phyloP scores from a whole-genome alignment of 306 rosid species.

The Echinosophora koreensis region DNA sequence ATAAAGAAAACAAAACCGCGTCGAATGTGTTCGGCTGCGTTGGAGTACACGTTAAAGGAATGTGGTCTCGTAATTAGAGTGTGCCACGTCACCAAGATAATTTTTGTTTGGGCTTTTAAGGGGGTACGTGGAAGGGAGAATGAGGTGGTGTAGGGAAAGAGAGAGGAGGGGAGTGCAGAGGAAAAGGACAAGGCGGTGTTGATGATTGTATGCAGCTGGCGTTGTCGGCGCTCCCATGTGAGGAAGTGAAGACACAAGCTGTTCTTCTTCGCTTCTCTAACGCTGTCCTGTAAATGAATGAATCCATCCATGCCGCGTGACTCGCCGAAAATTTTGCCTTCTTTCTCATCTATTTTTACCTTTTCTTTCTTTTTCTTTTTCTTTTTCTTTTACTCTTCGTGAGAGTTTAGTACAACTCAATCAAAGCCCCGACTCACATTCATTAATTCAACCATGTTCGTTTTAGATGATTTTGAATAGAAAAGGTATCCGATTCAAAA shows the following conservation, averaged over 20 bases:
- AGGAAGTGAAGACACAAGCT: conserved; percentile 11
- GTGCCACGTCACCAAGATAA: no score
- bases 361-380: no score
- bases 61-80: background rate
- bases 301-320: conserved; percentile 40
- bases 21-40: background rate
- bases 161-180: background rate
- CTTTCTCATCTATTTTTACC: background rate
- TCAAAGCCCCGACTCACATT: no score
- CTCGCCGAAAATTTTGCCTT: conserved; percentile 44
- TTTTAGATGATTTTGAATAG: no score
- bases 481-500: no score
- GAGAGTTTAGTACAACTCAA: no score
- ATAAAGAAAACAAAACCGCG: conserved; percentile 45
- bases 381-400: no score
- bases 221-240: conserved; percentile 58
- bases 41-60: background rate
- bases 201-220: conserved; percentile 46
- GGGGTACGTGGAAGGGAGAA: background rate
- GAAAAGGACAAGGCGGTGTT: conserved; percentile 40
- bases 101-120: no score
- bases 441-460: no score
- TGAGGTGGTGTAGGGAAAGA: background rate
- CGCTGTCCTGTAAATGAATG: background rate
- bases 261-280: background rate